Conservation (phyloP, 176 grass and related monocot species). For the Cocos nucifera region DNA sequence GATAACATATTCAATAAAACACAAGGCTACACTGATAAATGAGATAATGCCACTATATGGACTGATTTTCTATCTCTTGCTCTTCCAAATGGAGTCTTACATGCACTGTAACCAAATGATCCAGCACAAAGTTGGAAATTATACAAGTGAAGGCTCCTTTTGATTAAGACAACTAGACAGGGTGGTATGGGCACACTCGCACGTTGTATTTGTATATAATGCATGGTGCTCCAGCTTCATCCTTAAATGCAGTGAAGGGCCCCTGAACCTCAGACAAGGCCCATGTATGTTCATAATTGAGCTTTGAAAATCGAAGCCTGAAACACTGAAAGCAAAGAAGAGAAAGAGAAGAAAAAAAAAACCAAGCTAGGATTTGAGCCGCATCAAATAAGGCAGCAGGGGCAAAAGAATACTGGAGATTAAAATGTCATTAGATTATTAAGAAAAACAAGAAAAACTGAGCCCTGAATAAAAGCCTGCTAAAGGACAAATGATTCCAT, state of each 20-base stretch:
- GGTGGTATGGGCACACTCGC: conserved; percentile 60
- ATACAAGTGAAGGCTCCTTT: conserved; percentile 40
- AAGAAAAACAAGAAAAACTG: not conserved
- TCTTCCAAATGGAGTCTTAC: conserved; percentile 30
- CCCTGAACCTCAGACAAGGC: conserved; percentile 51
- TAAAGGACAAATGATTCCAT: too few relatives aligned
- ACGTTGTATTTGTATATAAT: conserved; percentile 83
- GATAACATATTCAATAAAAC: too few relatives aligned
- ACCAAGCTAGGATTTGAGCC: not conserved
- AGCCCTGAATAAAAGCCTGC: not conserved
- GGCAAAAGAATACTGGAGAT: not conserved
- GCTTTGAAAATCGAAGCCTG: conserved; percentile 49
- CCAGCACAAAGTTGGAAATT: conserved; percentile 33
- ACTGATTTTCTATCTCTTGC: not conserved
- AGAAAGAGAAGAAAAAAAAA: conserved; percentile 4
- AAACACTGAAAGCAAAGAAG: conserved; percentile 5
- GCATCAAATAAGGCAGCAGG: conserved; percentile 10
- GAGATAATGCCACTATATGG: too few relatives aligned
- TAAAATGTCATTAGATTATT: too few relatives aligned
- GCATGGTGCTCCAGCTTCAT: conserved; percentile 92
- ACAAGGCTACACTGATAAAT: too few relatives aligned
- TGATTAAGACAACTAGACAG: conserved; percentile 62
- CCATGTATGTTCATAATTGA: conserved; percentile 57
- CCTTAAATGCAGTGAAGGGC: conserved; percentile 89
- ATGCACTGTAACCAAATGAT: conserved; percentile 57